Evolutionary conservation across 208 protist genomes (phyloP), one percentile per base, ranked within the genome.

Genomic region (Leishmania amazonensis): DNA sequence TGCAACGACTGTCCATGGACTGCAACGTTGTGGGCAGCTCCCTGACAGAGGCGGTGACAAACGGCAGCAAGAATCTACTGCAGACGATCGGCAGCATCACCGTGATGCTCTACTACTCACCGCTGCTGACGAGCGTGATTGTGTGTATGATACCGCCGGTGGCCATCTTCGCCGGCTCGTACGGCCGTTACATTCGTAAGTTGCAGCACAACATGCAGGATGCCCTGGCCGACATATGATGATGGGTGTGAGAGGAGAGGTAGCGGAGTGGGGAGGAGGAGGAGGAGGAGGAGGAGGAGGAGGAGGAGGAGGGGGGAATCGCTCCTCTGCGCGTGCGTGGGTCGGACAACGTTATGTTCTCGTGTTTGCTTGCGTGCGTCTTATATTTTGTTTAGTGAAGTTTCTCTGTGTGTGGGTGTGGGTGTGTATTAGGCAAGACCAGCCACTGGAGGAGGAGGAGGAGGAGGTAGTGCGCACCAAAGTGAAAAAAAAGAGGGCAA

Each of bases 51-150:
- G 87, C 93, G 3, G 89, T 97, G 54, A 95, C 87, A 31, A 83
- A 85, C 47, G 93, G 93, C n/a, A 94, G 88, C 83, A 97, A 98
- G 85, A 97, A 97, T 85, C 2, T 93, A 0, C 71, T 95, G 65
- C 93, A 96, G 83, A 96, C 93, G 51, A 45, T 95, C 17, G 95
- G 95, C 57, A 94, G 92, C 79, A 81, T 96, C 49, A 85, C 86
- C 8, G 86, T 98, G 72, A 98, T 98, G 95, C 87, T 97, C n/a
- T 96, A 96, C 84, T 95, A 93, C 84, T 96, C 93, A 13, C 95
- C 95, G 45, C 83, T 89, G 35, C 87, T 98, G 67, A 96, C 95
- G 47, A 90, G 83, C 62, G 92, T 96, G 28, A 94, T 96, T 75
- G 86, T 94, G 75, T 86, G 91, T 62, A 91, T 96, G 88, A 93